phyloP scores from a whole-genome alignment of 208 protist genomes.

The Trypanosoma vivax region DNA sequence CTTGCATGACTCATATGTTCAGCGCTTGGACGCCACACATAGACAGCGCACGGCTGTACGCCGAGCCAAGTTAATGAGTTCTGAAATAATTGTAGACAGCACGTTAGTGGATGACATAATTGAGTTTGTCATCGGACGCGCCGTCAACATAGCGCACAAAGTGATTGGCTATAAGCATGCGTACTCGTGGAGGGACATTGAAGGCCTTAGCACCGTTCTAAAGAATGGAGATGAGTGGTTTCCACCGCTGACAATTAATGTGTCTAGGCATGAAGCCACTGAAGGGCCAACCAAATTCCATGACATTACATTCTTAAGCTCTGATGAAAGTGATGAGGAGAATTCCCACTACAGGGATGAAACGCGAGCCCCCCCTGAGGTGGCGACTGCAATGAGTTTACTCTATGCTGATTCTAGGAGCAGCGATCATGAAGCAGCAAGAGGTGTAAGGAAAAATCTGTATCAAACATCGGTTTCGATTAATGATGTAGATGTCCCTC shows the following conservation, averaged over 20 bases:
- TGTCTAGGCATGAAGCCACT: slow-evolving; percentile 3
- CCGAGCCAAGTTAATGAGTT: slow-evolving; percentile 69
- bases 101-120: slow-evolving; percentile 76
- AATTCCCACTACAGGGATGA: slow-evolving; percentile 71
- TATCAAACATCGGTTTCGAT: too few species aligned
- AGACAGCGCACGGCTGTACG: slow-evolving; percentile 59
- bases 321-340: slow-evolving; percentile 76
- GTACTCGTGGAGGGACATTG: slow-evolving; percentile 76
- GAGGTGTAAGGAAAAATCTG: neutral
- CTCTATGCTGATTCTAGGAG: neutral
- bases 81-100: slow-evolving; percentile 57
- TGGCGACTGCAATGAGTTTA: neutral
- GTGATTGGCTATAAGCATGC: slow-evolving; percentile 15
- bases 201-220: slow-evolving; percentile 61
- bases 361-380: slow-evolving; percentile 22
- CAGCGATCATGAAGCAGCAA: neutral
- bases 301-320: slow-evolving; percentile 74
- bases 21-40: slow-evolving; percentile 47
- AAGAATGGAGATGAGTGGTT: slow-evolving; percentile 50
- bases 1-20: slow-evolving; percentile 57
- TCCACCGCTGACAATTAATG: slow-evolving; percentile 53
- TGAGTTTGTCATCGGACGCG: slow-evolving; percentile 70
- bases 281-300: slow-evolving; percentile 30
- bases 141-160: slow-evolving; percentile 68
- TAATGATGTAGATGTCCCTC: too few species aligned